A percentile compares a stretch with the other conserved stretches of the same genome.
Conservation (phyloP, 2,329 filamentous ascomycete genomes). For the Phyllosticta paracitricarpa region DNA sequence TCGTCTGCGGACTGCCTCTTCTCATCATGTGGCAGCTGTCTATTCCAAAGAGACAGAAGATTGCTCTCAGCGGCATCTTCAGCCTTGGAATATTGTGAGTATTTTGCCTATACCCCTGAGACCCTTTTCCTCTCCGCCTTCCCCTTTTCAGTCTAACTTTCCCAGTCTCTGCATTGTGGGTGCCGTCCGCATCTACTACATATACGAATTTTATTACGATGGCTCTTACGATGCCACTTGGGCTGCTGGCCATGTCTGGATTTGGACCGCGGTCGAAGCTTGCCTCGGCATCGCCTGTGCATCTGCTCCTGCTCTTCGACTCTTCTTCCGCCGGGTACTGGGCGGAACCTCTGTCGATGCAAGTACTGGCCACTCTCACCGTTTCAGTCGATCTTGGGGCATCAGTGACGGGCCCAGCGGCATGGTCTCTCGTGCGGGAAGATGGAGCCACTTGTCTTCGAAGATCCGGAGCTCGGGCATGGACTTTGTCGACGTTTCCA, state of each 20-base stretch:
- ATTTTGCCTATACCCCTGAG: background rate
- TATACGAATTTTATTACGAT: slow-evolving; percentile 21
- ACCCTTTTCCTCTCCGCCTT: background rate
- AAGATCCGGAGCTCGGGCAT: background rate
- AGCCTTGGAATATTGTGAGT: slow-evolving; percentile 33
- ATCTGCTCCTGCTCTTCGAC: slow-evolving; percentile 33
- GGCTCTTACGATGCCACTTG: slow-evolving; percentile 32
- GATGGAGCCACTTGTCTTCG: background rate
- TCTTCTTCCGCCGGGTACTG: slow-evolving; percentile 26
- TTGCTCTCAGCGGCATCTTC: slow-evolving; percentile 35
- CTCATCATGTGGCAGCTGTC: slow-evolving; percentile 36
- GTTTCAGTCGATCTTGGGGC: background rate
- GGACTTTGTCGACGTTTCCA: background rate
- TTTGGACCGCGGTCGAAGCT: slow-evolving; percentile 33
- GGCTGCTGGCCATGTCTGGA: slow-evolving; percentile 28
- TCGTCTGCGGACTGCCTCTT: slow-evolving; percentile 32
- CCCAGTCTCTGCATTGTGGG: slow-evolving; percentile 25
- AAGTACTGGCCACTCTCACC: background rate
- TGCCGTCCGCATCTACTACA: slow-evolving; percentile 29
- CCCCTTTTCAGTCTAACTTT: background rate
- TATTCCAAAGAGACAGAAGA: slow-evolving; percentile 33
- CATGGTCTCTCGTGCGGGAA: background rate
- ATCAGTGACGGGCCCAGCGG: background rate
- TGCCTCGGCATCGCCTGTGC: slow-evolving; percentile 34
- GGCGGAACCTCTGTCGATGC: background rate